These are phyloP conservation scores for Mycogone perniciosa DNA, from an alignment of 2,329 filamentous ascomycete species.

Conservation along the genomic window DNA sequence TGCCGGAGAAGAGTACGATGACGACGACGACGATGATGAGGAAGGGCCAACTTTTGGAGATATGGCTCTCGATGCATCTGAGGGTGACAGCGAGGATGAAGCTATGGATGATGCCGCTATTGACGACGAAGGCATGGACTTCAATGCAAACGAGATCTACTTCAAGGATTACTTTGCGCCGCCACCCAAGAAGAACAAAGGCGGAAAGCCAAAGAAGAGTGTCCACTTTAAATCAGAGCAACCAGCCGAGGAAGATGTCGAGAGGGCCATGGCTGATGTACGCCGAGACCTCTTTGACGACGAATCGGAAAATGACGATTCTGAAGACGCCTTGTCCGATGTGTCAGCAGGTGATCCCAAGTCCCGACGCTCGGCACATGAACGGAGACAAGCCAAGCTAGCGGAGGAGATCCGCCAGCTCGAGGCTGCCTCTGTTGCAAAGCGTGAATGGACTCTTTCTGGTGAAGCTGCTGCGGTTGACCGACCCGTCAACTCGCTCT, in stretches of 20 bases:
- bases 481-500: constrained; percentile 81
- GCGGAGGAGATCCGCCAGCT: constrained; percentile 86
- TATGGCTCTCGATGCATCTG: constrained; percentile 64
- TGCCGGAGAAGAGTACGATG: constrained; percentile 37
- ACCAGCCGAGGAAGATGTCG: constrained; percentile 60
- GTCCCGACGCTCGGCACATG: constrained; percentile 75
- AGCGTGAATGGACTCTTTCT: constrained; percentile 82
- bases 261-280: constrained; percentile 79
- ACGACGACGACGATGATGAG: constrained; percentile 61
- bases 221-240: constrained; percentile 35
- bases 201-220: constrained; percentile 37
- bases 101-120: constrained; percentile 46
- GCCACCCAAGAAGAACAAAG: constrained; percentile 58
- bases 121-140: constrained; percentile 52
- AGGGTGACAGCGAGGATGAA: constrained; percentile 62
- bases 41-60: constrained; percentile 80
- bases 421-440: constrained; percentile 81
- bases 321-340: constrained; percentile 58
- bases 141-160: constrained; percentile 81
- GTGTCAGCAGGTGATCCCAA: constrained; percentile 63
- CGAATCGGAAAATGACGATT: constrained; percentile 56
- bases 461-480: constrained; percentile 81
- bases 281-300: constrained; percentile 89
- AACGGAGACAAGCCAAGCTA: constrained; percentile 78
- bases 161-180: constrained; percentile 94